Evolutionary conservation across 345 rosid species (phyloP), one percentile per base, ranked within the genome.

Genomic region (Euphorbia pulcherrima): DNA sequence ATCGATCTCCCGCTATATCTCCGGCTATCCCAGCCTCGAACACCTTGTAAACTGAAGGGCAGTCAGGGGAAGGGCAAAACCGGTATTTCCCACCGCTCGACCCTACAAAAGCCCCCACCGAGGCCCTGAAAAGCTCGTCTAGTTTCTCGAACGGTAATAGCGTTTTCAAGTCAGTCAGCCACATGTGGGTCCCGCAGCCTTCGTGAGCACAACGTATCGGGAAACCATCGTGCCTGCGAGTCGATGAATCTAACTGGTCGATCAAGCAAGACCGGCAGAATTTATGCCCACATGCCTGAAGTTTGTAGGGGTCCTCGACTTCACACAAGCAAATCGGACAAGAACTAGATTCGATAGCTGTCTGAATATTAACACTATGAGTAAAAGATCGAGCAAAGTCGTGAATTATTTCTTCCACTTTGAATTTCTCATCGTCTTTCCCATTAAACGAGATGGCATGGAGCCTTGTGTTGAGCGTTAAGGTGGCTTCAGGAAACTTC

Each of bases 11-110:
- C 0, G 21, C 51, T 9, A 68, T 75, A 48, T 82, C 87, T 0
- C 77, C 76, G 0, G 21, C 51, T 9, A 68, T 75, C 20, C 53
- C 78, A 37, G 76, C 66, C 16, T 70, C 82, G 24, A 90, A 80
- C 14, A 85, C 87, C 24, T 72, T 82, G 70, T 92, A 92, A 46
- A 92, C 77, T 2, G 94, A 87, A 26, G 86, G 90, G 78, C 96
- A 92, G 74, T 89, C 98, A 0, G 96, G 96, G 47, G 96, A 86
- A 8, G 98, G 85, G 80, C 96, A 92, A 73, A 90, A 94, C 75
- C 89, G 75, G 73, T 81, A 89, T 29, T 39, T 67, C 17, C 88
- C 91, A 40, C 81, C 73, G 55, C 96, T 89, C 0, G 96, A 76
- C 28, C 88, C 79, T 2, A 88, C 92, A 59, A 78, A 88, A 41